phyloP scores from a whole-genome alignment of 148 eudicot genomes.

The Cornus suecica region DNA sequence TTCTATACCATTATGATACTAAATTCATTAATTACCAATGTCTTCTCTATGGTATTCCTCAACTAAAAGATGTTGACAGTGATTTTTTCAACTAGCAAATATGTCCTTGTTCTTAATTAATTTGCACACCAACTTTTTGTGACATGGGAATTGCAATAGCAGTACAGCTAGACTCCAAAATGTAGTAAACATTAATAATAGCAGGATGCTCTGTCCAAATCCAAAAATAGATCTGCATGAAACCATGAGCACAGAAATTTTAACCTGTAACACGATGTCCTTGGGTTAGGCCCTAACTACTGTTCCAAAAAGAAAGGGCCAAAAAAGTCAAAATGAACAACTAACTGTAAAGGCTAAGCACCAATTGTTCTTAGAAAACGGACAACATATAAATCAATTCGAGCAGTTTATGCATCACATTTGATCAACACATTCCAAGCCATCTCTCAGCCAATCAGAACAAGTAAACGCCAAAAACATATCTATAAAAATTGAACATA shows the following conservation, averaged over 20 bases:
- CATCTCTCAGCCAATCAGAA: background rate
- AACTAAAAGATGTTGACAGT: too few relatives aligned
- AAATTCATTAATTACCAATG: too few relatives aligned
- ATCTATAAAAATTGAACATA: constrained; percentile 3
- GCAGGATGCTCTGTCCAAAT: background rate
- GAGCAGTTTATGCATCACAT: background rate
- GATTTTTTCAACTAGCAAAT: too few relatives aligned
- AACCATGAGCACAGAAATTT: background rate
- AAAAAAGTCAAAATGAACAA: background rate
- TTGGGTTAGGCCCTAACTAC: background rate
- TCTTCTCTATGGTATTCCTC: too few relatives aligned
- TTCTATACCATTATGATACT: too few relatives aligned
- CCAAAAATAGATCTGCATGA: background rate
- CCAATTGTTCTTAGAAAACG: background rate
- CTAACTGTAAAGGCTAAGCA: background rate
- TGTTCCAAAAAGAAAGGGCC: too few relatives aligned
- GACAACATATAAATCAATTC: background rate
- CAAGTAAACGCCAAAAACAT: background rate
- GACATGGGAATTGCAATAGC: too few relatives aligned
- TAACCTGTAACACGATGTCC: background rate
- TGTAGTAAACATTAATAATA: too few relatives aligned
- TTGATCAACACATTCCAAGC: background rate
- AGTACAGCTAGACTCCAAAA: too few relatives aligned
- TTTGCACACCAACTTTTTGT: too few relatives aligned
- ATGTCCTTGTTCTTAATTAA: too few relatives aligned